These are phyloP conservation scores for Zopfia rhizophila DNA, from an alignment of 2,329 filamentous ascomycete species.

Conservation along the genomic window DNA sequence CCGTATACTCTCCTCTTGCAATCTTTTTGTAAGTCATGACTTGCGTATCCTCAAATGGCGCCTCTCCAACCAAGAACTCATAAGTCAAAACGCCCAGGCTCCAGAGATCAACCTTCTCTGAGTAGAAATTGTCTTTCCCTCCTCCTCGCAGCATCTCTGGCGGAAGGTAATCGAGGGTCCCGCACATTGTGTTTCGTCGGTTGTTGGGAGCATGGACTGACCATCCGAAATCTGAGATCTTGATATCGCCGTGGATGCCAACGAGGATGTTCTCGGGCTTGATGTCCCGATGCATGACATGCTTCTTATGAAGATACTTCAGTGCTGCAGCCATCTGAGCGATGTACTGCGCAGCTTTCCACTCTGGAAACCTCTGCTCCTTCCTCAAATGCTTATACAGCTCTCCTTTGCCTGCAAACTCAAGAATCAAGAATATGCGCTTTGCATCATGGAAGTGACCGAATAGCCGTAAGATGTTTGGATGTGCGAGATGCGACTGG, in stretches of 20 bases:
- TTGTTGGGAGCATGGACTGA: constrained; percentile 97
- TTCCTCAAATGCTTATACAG: constrained; percentile 86
- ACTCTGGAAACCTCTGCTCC: constrained; percentile 83
- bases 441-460: constrained; percentile 92
- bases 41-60: constrained; percentile 94
- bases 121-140: constrained; percentile 86
- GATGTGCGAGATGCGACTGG: constrained; percentile 85
- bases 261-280: constrained; percentile 98
- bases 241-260: constrained; percentile 96
- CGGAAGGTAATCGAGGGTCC: constrained; percentile 95
- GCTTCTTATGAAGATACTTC: constrained; percentile 93
- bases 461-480: constrained; percentile 84
- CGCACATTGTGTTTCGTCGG: constrained; percentile 92
- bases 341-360: constrained; percentile 87
- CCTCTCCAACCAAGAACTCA: constrained; percentile 95
- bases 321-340: constrained; percentile 91
- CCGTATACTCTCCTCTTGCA: constrained; percentile 86
- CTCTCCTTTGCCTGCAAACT: constrained; percentile 87
- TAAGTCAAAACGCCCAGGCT: constrained; percentile 94
- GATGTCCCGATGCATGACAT: constrained; percentile 97
- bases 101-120: constrained; percentile 96
- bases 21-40: constrained; percentile 95
- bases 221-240: constrained; percentile 99
- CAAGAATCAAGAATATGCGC: constrained; percentile 86
- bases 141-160: constrained; percentile 96